Evolutionary conservation across 1,284 basidiomycete genomes (phyloP), one percentile per base, ranked within the genome.

Genomic region (Amylostereum chailletii): DNA sequence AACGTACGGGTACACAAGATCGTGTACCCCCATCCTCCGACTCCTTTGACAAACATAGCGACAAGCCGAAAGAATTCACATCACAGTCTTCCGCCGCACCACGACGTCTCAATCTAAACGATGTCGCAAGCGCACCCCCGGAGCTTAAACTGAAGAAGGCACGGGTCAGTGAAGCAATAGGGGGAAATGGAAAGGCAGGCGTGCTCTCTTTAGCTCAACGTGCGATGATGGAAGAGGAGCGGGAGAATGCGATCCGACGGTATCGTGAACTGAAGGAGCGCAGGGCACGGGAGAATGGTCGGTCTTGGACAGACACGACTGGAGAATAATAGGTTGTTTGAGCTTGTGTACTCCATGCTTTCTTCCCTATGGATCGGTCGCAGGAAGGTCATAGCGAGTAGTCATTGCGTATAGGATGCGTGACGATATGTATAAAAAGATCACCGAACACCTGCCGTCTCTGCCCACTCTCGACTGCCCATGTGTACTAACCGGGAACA

Each of bases 401-500:
- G 19, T 19, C 19, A 19, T 19, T 19, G 19, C 19, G 19, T 19
- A 19, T 19, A 19, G 19, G 19, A 19, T 19, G 19, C 19, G 19
- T 19, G 19, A 19, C 19, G 19, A 19, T 19, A 19, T 27, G 6
- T 43, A 43, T 11, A 43, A 27, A 7, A 43, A 29, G 31, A 11
- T 55, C 56, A 65, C 46, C 56, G 58, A 32, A 48, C 47, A 5
- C 68, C 67, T 0, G 81, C 74, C n/a, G 73, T 81, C 67, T 87
- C 83, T 1, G 83, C 82, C 89, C 90, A 92, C 56, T 88, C 82
- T 57, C 74, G 81, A 61, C 86, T 90, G 42, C 92, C 89, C 93
- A 96, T 95, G 66, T 96, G 85, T 34, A 91, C 86, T 30, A 96
- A 70, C 45, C 93, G 76, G 32, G 90, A 93, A 60, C 93, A 94